These are phyloP conservation scores for Tillandsia leiboldiana DNA, from an alignment of 176 grass and related monocot genomes.

Conservation along the genomic window DNA sequence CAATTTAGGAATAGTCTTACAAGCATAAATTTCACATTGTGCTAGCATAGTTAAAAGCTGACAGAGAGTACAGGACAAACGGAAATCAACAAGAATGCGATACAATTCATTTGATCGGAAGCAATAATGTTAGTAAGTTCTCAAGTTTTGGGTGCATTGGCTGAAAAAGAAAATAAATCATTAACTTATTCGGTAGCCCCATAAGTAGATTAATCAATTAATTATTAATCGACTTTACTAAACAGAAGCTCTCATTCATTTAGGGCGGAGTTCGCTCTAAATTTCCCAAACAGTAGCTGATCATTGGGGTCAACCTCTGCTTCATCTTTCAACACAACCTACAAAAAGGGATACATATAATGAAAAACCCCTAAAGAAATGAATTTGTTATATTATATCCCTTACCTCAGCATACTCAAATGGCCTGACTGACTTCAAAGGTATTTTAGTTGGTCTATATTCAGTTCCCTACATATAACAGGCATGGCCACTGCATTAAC, in stretches of 20 bases:
- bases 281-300: constrained; percentile 6
- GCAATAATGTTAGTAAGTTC: too few relatives aligned
- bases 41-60: neutral
- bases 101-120: too few relatives aligned
- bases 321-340: constrained; percentile 73
- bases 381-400: neutral
- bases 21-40: too few relatives aligned
- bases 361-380: constrained; percentile 4
- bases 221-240: too few relatives aligned
- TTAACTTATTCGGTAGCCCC: too few relatives aligned
- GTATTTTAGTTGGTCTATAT: constrained; percentile 75
- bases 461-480: constrained; percentile 43
- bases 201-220: too few relatives aligned
- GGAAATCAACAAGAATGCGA: too few relatives aligned
- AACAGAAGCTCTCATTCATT: neutral
- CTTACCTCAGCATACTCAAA: constrained; percentile 70
- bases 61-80: neutral
- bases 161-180: too few relatives aligned
- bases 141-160: too few relatives aligned
- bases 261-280: too few relatives aligned
- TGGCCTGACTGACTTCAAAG: constrained; percentile 62
- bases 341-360: constrained; percentile 9
- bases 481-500: constrained; percentile 18
- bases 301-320: constrained; percentile 43
- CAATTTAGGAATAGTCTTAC: too few relatives aligned